Evolutionary conservation across 2,329 filamentous ascomycete species (phyloP).

Genomic region (Colletotrichum zoysiae): DNA sequence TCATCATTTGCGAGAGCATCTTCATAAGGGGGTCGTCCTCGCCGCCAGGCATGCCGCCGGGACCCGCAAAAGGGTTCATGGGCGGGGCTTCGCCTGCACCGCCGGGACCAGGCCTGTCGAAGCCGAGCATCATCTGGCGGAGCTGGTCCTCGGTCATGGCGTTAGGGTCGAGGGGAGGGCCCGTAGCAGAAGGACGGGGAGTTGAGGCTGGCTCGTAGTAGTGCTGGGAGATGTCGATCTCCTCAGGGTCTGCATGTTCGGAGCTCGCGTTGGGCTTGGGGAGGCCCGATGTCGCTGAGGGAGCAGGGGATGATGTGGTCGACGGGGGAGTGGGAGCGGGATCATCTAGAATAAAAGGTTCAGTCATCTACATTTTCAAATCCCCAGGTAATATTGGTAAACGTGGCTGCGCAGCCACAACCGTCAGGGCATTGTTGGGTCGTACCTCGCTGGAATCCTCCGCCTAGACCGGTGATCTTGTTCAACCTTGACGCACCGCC

Average conservation of each 20-base stretch:
- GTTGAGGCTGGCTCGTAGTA: slow-evolving; percentile 67
- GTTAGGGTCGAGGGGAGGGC: slow-evolving; percentile 48
- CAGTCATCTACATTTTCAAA: neutral
- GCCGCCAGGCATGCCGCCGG: slow-evolving; percentile 60
- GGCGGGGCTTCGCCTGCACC: slow-evolving; percentile 42
- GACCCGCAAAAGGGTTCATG: slow-evolving; percentile 44
- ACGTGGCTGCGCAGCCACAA: neutral
- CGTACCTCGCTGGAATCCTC: slow-evolving; percentile 62
- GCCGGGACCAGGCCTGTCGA: slow-evolving; percentile 54
- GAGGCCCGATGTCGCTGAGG: slow-evolving; percentile 47
- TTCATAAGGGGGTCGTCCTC: slow-evolving; percentile 60
- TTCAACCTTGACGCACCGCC: slow-evolving; percentile 78
- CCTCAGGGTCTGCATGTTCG: slow-evolving; percentile 74
- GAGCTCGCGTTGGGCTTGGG: slow-evolving; percentile 45
- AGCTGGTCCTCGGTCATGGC: slow-evolving; percentile 69
- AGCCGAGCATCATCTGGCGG: slow-evolving; percentile 73
- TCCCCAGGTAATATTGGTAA: neutral
- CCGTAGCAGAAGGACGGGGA: slow-evolving; percentile 44
- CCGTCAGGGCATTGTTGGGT: slow-evolving; percentile 1
- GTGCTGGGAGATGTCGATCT: slow-evolving; percentile 84
- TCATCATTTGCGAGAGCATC: slow-evolving; percentile 82
- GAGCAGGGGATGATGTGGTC: slow-evolving; percentile 32
- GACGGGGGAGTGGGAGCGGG: slow-evolving; percentile 23
- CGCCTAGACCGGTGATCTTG: slow-evolving; percentile 80
- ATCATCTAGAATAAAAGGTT: slow-evolving; percentile 4